phyloP scores from a whole-genome alignment of 176 grass and related monocot species.

The Oryza brachyantha region DNA sequence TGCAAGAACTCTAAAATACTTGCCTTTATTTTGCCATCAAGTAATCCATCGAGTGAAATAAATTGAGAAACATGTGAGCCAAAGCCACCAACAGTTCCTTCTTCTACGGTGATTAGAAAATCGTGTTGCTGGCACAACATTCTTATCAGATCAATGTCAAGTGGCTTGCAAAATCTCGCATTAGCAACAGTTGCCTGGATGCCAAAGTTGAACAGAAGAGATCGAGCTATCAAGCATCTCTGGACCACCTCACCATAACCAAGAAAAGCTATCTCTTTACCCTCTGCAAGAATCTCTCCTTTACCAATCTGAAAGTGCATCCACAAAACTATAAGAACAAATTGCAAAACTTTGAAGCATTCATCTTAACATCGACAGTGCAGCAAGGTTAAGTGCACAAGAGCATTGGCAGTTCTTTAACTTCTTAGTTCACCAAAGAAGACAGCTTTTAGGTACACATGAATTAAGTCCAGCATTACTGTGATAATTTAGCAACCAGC shows the following conservation, averaged over 20 bases:
- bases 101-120: constrained; percentile 76
- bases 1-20: not conserved
- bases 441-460: not conserved
- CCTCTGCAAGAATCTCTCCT: constrained; percentile 62
- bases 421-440: not conserved
- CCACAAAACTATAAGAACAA: not conserved
- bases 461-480: not conserved
- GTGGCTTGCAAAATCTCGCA: constrained; percentile 80
- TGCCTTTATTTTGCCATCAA: constrained; percentile 66
- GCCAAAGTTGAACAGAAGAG: constrained; percentile 61
- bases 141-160: constrained; percentile 72
- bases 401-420: not conserved
- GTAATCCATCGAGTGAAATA: constrained; percentile 71
- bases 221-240: constrained; percentile 70
- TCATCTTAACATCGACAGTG: not conserved
- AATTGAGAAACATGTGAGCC: constrained; percentile 75
- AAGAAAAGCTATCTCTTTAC: constrained; percentile 66
- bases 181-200: constrained; percentile 66
- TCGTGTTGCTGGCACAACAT: constrained; percentile 51
- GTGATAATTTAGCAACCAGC: not conserved
- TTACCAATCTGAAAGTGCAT: constrained; percentile 65
- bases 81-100: constrained; percentile 78
- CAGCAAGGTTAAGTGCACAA: not conserved
- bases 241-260: constrained; percentile 68
- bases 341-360: not conserved